Evolutionary conservation across 257 asterid species (phyloP), one percentile per base, ranked within the genome.

Genomic region (Petunia axillaris): DNA sequence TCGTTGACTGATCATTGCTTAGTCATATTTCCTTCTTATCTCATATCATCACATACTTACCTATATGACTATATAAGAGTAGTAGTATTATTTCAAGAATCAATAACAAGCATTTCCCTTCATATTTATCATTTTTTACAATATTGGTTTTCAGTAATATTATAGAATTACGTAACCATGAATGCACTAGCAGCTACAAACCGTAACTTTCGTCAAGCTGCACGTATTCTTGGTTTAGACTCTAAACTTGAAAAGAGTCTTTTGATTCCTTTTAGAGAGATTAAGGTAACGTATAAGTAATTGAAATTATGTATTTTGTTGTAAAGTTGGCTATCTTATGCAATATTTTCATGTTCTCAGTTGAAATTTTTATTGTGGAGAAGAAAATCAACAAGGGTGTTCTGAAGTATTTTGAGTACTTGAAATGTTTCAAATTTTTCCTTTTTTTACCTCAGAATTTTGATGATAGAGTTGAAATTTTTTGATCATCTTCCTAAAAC

Each of bases 101-200:
- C 25, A 25, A 25, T 25, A 25, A 25, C 25, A 25, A 25, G 25
- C 25, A 25, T 25, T 25, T 25, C 25, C 25, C 25, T 25, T 25
- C 25, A 25, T 25, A 25, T 25, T 25, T 25, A 25, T 25, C 25
- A 25, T 25, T 25, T 25, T 25, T 25, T 25, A 25, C 25, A 25
- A 25, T 25, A 25, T 25, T 25, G 25, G 25, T 13, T 1, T 15
- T 2, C 53, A 71, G 60, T 62, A 48, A 70, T 46, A 46, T 46
- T 46, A 46, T 46, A 70, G 41, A 46, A 8, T 25, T 25, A 25
- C 25, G 46, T 35, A 76, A 77, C 82, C 82, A 95, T 95, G 99
- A 94, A 94, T 80, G 98, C 99, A 77, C 92, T 95, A 35, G 98
- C 96, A 50, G 98, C 99, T 35, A 95, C 98, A 81, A 95, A 83